Conservation (phyloP, 164 flowering plant genomes). For the Nelumbo lutea region DNA sequence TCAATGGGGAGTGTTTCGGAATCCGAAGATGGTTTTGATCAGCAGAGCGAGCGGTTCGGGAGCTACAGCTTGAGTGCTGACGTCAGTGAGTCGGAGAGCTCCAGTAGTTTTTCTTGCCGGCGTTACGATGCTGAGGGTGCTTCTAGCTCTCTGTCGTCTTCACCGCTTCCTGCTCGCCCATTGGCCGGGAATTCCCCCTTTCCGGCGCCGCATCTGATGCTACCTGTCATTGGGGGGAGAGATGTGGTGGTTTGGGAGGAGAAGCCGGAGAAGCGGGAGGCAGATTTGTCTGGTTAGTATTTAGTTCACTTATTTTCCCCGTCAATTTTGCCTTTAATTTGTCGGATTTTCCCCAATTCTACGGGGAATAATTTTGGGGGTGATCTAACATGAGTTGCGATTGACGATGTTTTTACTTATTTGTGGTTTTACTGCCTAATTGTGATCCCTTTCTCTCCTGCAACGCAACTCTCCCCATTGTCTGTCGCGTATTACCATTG, state of each 20-base stretch:
- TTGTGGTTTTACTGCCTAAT: not conserved
- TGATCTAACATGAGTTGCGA: not conserved
- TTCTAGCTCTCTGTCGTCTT: constrained; percentile 31
- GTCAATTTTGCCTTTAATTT: not conserved
- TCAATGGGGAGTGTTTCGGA: constrained; percentile 31
- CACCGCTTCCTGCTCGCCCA: constrained; percentile 17
- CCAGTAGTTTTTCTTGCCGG: constrained; percentile 31
- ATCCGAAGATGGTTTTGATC: constrained; percentile 41
- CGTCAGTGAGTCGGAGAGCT: constrained; percentile 67
- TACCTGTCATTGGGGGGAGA: constrained; percentile 38
- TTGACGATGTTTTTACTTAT: too few relatives aligned
- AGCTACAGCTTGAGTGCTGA: constrained; percentile 60
- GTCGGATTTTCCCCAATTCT: not conserved
- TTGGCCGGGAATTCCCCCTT: constrained; percentile 12
- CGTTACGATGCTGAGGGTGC: constrained; percentile 22
- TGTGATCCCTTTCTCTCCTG: not conserved
- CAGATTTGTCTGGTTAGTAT: constrained; percentile 32
- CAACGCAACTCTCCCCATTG: not conserved
- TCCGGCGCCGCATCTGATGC: constrained; percentile 17
- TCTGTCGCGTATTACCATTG: not conserved
- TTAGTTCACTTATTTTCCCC: not conserved
- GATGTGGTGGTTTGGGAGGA: constrained; percentile 30
- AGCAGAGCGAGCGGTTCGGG: constrained; percentile 33
- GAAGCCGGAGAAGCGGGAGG: constrained; percentile 25
- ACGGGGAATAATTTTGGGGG: not conserved